Percentiles rank a stretch among this genome's conserved stretches.
These are phyloP conservation scores for Silene coronaria DNA, from an alignment of 179 eudicot species.

Conservation along the genomic window DNA sequence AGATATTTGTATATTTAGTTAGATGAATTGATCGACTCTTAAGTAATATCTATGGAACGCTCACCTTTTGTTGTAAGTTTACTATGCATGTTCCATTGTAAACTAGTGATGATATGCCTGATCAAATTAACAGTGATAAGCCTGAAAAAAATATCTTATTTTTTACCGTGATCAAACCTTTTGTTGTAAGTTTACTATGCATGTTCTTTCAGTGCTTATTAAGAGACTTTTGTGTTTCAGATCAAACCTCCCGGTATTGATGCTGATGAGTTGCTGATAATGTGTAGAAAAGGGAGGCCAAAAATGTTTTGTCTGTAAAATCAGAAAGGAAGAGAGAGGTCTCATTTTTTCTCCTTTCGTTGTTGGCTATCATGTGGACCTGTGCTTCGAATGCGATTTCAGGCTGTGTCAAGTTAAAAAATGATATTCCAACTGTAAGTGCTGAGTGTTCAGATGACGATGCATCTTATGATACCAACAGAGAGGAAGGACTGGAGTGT, in stretches of 20 bases:
- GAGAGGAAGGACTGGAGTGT: slow-evolving; percentile 54
- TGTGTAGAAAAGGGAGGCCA: background rate
- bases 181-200: too few species aligned
- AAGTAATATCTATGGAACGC: background rate
- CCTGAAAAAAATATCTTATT: too few species aligned
- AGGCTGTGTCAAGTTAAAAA: too few species aligned
- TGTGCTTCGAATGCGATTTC: too few species aligned
- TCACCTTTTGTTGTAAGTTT: background rate
- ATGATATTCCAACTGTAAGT: slow-evolving; percentile 9
- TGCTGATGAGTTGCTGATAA: background rate
- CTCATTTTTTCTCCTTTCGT: background rate
- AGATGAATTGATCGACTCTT: background rate
- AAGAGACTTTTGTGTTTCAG: slow-evolving; percentile 4
- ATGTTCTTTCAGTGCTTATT: background rate
- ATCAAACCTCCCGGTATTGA: background rate
- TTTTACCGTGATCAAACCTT: background rate
- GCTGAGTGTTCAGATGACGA: slow-evolving; percentile 52
- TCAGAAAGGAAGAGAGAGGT: background rate
- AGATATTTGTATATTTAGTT: background rate
- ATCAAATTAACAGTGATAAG: background rate
- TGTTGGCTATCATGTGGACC: background rate
- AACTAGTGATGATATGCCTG: background rate
- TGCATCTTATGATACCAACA: slow-evolving; percentile 30
- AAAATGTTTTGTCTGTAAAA: background rate
- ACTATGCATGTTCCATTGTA: background rate